phyloP scores from a whole-genome alignment of 495 filamentous ascomycete species.

The Entonaema liquescens region DNA sequence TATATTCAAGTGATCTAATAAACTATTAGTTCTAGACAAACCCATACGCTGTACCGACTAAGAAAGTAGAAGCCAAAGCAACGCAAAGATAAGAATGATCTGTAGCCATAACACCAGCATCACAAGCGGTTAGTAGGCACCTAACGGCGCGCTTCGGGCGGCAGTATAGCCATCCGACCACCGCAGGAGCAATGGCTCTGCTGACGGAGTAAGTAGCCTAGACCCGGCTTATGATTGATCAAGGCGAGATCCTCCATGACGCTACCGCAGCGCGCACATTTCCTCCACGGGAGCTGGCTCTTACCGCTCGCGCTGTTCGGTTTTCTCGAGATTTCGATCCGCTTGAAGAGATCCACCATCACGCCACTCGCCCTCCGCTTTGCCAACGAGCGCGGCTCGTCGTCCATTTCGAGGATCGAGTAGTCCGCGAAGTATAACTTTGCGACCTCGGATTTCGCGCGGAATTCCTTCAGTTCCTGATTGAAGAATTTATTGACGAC shows the following conservation, averaged over 20 bases:
- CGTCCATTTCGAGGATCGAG: constrained; percentile 57
- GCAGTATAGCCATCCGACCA: constrained; percentile 57
- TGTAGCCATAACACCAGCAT: neutral
- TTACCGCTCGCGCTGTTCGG: constrained; percentile 22
- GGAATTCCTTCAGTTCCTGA: constrained; percentile 52
- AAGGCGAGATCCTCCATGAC: constrained; percentile 69
- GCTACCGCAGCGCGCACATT: constrained; percentile 67
- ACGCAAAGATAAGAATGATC: neutral
- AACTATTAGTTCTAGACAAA: neutral
- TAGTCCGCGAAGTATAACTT: constrained; percentile 62
- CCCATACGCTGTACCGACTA: neutral
- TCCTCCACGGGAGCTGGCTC: constrained; percentile 54
- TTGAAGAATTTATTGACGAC: constrained; percentile 59
- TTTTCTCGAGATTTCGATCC: constrained; percentile 32
- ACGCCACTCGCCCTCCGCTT: constrained; percentile 32
- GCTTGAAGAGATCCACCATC: constrained; percentile 57
- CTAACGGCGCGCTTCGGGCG: constrained; percentile 18
- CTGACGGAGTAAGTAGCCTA: constrained; percentile 61
- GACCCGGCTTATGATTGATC: constrained; percentile 48
- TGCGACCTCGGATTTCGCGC: constrained; percentile 51
- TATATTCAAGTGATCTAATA: neutral
- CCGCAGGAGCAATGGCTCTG: constrained; percentile 63
- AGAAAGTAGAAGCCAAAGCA: neutral
- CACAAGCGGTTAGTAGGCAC: neutral
- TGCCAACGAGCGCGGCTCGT: constrained; percentile 45